Evolutionary conservation across 495 filamentous ascomycete genomes (phyloP), one percentile per base, ranked within the genome.

Genomic region (Aspergillus leporis): DNA sequence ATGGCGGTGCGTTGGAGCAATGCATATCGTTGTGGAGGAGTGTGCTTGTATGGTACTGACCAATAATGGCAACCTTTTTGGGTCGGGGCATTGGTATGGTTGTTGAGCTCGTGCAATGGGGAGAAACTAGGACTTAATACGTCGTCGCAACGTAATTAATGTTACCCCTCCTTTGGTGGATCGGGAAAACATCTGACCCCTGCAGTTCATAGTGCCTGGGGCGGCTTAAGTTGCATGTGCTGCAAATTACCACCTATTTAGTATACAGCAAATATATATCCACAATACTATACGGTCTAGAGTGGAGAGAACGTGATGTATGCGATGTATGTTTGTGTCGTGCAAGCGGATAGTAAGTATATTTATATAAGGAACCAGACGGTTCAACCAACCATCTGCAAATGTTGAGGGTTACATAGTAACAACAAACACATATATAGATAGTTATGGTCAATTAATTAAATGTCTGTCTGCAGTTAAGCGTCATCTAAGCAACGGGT

Each of bases 51-150:
- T 40, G 7, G 4, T 16, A 78, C 78, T 58, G 59, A 86, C 87
- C 87, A 50, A 91, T 83, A 51, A 91, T 84, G 48, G 86, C 87
- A 13, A 90, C 85, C 23, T 73, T 85, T 69, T 88, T 88, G 5
- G 78, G 60, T 60, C 22, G 48, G 3, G 57, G 31, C 65, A 71
- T 72, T 12, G 50, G 12, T 51, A 18, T 32, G 5, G 47, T 50
- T 6, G 25, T 12, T 14, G 10, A 12, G 46, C 12, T 53, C 25
- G 19, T 16, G 14, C 34, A 25, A 40, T 52, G 19, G 5, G 21
- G 31, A 8, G 56, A 45, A 40, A 16, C 18, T 10, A 2, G 8
- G 16, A 16, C 10, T 54, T 38, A 49, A 8, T 21, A 12, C 23
- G 8, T 43, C 14, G 8, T 43, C 14, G 18, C 14, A 6, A 5